Base-by-base conservation (phyloP, 164 flowering plant genomes). In the Nymphaea thermarum region DNA sequence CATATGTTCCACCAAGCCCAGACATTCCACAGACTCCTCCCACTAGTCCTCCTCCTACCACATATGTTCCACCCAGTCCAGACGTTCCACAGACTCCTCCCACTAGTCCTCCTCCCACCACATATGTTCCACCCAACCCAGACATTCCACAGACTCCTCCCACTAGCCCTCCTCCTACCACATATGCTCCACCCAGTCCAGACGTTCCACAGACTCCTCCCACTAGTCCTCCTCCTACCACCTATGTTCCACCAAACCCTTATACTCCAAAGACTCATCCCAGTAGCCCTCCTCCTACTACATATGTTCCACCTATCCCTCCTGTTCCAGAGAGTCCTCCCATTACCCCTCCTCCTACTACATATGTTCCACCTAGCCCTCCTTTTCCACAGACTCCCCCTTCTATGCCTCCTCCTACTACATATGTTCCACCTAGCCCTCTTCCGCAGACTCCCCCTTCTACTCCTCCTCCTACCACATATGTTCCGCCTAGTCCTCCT, bases 171-270 rank as follows among this genome's bases (percentile, higher is more conserved):
- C 36, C 36, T 25, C 36, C 36, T 25, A 25, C 36, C 36, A 25
- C 36, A 0, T 25, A 75, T 63, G 18, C n/a, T 64, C 5, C 72
- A 74, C 4, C 77, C 61, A 53, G 45, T 57, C 11, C 67, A 8
- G 43, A 69, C 45, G 5, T 61, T 59, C 65, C 55, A 62, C 10
- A 71, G 66, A 43, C 63, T 17, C 57, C 44, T 25, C 8, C 63
- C 64, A 45, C 36, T 44, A 25, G 53, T 47, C 65, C 75, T 59
- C 66, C 70, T 61, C 60, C 4, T 43, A 25, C 36, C 36, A 25
- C 36, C 0, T 25, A 25, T 1, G 36, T 25, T 25, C 36, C 36
- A 25, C 36, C 53, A 43, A 6, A 15, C 12, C 15, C 25, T 43
- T 18, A 8, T 18, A 66, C 67, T 42, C 72, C 67, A 11, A 14